Evolutionary conservation across 192 early-diverging fungal species (phyloP), one percentile per base, ranked within the genome.

Genomic region (Gigaspora rosea): DNA sequence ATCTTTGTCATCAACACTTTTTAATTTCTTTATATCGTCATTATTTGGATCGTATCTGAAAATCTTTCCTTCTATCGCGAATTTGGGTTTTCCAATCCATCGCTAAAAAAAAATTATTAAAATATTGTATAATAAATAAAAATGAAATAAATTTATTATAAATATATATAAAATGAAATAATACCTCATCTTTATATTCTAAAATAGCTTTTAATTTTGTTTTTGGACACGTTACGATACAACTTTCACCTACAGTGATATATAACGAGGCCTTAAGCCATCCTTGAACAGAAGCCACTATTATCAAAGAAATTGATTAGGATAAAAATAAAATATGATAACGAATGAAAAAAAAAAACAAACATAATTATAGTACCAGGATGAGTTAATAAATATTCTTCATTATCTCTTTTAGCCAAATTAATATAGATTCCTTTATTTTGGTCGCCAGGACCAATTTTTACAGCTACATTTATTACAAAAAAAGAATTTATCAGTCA

Each of bases 151-250:
- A 73, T 56, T n/a, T 27, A 22, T 61, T 27, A 61, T 61, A 27
- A 27, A 61, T 32, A 61, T 61, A 61, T 27, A 61, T 61, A 61
- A 20, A 27, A 61, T 27, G 8, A 20, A 61, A 61, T 27, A 33
- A 52, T 78, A 81, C 80, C 62, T 92, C 93, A 69, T 92, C 91
- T 78, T 92, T 94, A 80, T 92, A 94, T 78, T 88, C 85, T 41
- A 92, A 70, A 18, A 92, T 79, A 48, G 88, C 80, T 36, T 87
- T 87, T 61, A 94, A 79, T 27, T 85, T 85, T 33, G 89, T 88
- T 65, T 90, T 83, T 9, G 84, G 82, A 78, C 93, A 94, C 7
- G 86, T 85, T 50, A 94, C 85, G 56, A 86, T 80, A 77, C 86
- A 88, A 70, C 32, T 77, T 52, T 92, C 93, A 72, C 82, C 75